Conservation (phyloP, 2,329 filamentous ascomycete genomes). For the Capronia epimyces region DNA sequence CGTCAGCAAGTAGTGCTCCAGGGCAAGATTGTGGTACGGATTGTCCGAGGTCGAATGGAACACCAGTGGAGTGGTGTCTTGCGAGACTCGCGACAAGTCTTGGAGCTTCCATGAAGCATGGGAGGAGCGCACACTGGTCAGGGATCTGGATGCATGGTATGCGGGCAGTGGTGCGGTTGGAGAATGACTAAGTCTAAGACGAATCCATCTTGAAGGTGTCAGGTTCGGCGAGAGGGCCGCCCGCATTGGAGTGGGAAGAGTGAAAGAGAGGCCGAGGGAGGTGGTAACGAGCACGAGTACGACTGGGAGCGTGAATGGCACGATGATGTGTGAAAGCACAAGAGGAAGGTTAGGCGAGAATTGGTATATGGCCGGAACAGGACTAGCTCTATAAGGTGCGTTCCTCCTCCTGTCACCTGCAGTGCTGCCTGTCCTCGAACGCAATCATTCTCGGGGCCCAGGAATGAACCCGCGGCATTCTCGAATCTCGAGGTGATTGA, state of each 20-base stretch:
- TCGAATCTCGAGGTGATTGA: too few relatives aligned
- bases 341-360: constrained; percentile 1
- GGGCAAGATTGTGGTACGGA: constrained; percentile 84
- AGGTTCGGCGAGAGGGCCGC: constrained; percentile 9
- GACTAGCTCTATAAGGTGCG: background rate
- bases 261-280: background rate
- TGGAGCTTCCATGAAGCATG: constrained; percentile 18
- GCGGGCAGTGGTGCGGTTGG: background rate
- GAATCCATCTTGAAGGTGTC: constrained; percentile 3
- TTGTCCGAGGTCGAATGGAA: constrained; percentile 65
- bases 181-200: background rate
- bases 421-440: too few relatives aligned
- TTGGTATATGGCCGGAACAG: background rate
- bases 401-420: background rate
- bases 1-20: constrained; percentile 84
- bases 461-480: too few relatives aligned
- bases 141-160: background rate
- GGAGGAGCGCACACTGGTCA: background rate
- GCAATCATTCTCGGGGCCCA: too few relatives aligned
- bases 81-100: constrained; percentile 16
- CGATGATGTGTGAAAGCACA: background rate
- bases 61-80: constrained; percentile 49
- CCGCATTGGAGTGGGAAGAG: constrained; percentile 16
- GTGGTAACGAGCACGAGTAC: background rate
- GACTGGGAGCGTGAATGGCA: background rate